Evolutionary conservation across 1,139 yeast species (phyloP), one percentile per base, ranked within the genome.

Genomic region (Suhomyces coccinellae): DNA sequence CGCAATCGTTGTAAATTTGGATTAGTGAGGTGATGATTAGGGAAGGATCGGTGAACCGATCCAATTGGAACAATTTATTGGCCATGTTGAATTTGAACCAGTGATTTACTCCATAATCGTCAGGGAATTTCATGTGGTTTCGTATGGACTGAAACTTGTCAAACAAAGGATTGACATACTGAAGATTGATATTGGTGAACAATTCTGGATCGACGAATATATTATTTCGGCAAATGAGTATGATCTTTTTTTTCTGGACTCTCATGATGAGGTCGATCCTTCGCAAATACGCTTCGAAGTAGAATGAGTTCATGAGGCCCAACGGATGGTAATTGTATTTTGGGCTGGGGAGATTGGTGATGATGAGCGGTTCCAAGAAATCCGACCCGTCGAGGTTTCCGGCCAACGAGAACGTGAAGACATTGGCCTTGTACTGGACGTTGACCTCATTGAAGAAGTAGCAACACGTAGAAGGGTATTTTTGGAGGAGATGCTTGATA

Each of bases 21-120:
- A 47, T 11, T n/a, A 50, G 32, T 6, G 45, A 40, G 20, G 30
- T 46, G 9, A 47, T 32, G 2, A 45, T 32, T 2, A 49, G 39
- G 2, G 14, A 14, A 3, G 50, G 47, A n/a, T 46, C 37, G 3
- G 44, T 22, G 28, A 40, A 45, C 3, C 15, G 12, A 8, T 28
- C 12, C 24, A 46, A 32, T 15, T 42, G 44, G 33, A 36, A 37
- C 8, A 48, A 12, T n/a, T 36, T 38, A 16, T 49, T 38, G 6
- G 36, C 27, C 7, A 52, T 24, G 22, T 49, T 41, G 32, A 41
- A 37, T 12, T 40, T 46, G 17, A 53, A 11, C 58, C 56, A 60
- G 35, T 46, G 52, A 36, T 42, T 52, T 43, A 62, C 46, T 1
- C 66, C 67, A 40, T 45, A 59, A 14, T 60, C 62, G 40, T 52